A percentile compares a stretch with the other conserved stretches of the same genome.
Conservation (phyloP, 2,329 filamentous ascomycete genomes). For the Colletotrichum graminicola region DNA sequence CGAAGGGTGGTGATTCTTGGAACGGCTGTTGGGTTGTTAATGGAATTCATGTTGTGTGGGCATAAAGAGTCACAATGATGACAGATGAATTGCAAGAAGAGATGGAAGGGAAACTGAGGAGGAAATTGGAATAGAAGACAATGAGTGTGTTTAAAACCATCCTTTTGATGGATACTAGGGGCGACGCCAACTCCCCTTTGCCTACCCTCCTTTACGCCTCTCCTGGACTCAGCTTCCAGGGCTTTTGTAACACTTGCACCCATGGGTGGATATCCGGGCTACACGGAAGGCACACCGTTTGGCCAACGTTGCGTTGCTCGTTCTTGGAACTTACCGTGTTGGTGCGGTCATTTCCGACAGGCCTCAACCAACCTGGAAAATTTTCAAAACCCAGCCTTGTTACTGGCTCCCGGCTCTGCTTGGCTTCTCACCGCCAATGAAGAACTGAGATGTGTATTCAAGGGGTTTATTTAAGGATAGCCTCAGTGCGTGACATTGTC, state of each 20-base stretch:
- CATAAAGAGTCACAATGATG: not conserved
- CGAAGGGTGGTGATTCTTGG: constrained; percentile 25
- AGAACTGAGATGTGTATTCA: no score
- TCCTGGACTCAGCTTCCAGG: constrained; percentile 2
- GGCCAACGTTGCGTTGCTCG: not conserved
- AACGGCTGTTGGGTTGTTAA: not conserved
- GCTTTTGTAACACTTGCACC: no score
- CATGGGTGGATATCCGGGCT: not conserved
- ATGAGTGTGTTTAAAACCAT: no score
- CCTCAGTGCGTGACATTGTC: no score
- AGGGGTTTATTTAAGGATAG: no score
- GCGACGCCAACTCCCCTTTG: no score
- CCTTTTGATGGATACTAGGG: no score
- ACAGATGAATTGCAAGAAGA: not conserved
- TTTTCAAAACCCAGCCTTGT: no score
- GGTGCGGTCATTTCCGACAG: not conserved
- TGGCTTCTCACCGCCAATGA: not conserved
- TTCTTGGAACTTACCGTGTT: not conserved
- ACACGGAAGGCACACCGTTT: not conserved
- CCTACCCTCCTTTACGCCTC: no score
- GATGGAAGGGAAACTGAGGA: not conserved
- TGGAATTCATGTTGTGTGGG: not conserved
- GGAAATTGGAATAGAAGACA: no score
- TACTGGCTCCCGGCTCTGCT: not conserved
- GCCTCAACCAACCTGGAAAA: not conserved